Conservation (phyloP, 192 early-diverging fungal genomes). For the Backusella sp. region DNA sequence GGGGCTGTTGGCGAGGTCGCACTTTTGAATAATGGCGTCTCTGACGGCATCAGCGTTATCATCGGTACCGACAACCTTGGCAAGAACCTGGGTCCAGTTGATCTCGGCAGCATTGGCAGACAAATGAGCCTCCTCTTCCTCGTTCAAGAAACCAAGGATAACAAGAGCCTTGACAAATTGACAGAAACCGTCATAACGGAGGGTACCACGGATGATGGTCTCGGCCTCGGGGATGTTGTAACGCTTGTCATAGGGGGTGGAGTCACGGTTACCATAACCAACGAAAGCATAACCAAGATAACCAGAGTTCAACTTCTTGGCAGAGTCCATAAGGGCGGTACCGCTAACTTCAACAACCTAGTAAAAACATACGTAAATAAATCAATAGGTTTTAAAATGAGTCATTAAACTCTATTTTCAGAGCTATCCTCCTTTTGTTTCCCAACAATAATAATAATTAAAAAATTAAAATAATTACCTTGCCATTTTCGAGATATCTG, state of each 20-base stretch:
- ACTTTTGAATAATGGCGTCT: slow-evolving; percentile 64
- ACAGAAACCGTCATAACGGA: slow-evolving; percentile 97
- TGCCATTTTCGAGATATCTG: slow-evolving; percentile 86
- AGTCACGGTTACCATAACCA: slow-evolving; percentile 98
- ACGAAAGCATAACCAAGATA: slow-evolving; percentile 96
- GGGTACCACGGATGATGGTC: slow-evolving; percentile 91
- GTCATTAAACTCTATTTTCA: slow-evolving; percentile 12
- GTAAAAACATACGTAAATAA: slow-evolving; percentile 2
- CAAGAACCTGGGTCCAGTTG: slow-evolving; percentile 77
- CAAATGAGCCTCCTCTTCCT: slow-evolving; percentile 63
- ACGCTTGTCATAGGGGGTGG: slow-evolving; percentile 87
- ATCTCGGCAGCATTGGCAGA: slow-evolving; percentile 52
- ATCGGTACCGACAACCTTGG: slow-evolving; percentile 49
- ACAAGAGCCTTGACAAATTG: slow-evolving; percentile 95
- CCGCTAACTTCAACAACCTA: slow-evolving; percentile 76
- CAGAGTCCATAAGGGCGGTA: slow-evolving; percentile 86
- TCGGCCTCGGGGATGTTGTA: slow-evolving; percentile 94
- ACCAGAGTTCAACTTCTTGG: slow-evolving; percentile 84
- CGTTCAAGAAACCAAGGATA: slow-evolving; percentile 89
- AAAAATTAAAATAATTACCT: slow-evolving; percentile 42
- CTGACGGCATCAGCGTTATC: slow-evolving; percentile 45
- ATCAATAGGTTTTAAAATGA: not conserved
- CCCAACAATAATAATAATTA: not conserved
- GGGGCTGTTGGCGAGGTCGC: slow-evolving; percentile 55
- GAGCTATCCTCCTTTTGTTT: not conserved